These are phyloP conservation scores for Thymus mandschuricus DNA, from an alignment of 257 asterid genomes.

Conservation along the genomic window DNA sequence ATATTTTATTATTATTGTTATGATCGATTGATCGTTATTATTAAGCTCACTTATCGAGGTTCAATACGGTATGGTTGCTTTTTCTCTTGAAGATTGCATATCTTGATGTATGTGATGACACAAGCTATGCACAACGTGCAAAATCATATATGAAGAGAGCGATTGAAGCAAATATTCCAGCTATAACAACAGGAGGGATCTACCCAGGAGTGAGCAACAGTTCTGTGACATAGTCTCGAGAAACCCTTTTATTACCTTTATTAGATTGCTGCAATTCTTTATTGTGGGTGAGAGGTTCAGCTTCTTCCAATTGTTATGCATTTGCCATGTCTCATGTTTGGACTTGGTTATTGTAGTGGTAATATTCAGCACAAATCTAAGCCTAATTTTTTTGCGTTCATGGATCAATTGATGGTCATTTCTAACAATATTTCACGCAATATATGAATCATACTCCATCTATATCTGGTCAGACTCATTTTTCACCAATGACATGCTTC, in stretches of 20 bases:
- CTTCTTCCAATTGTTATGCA: not conserved
- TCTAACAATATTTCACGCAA: not conserved
- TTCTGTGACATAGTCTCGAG: conserved; percentile 45
- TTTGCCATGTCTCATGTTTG: not conserved
- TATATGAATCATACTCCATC: not conserved
- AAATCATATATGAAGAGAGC: conserved; percentile 82
- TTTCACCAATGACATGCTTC: not conserved
- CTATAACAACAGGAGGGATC: conserved; percentile 92
- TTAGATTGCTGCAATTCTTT: conserved; percentile 6
- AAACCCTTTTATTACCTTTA: conserved; percentile 20
- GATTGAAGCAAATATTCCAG: conserved; percentile 72
- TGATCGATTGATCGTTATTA: too few relatives aligned
- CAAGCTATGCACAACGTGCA: conserved; percentile 72
- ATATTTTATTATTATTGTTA: not conserved
- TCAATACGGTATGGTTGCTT: conserved; percentile 8
- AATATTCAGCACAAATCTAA: conserved; percentile 1
- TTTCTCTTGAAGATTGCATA: conserved; percentile 72
- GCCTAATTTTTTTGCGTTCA: not conserved
- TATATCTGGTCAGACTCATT: not conserved
- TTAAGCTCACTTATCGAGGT: conserved; percentile 1
- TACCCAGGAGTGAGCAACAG: conserved; percentile 99
- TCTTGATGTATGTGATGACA: conserved; percentile 94
- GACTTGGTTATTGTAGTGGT: not conserved
- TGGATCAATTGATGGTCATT: not conserved
- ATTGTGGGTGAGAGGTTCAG: conserved; percentile 1